Base-by-base conservation (phyloP, 1,284 basidiomycete genomes). In the Melampsora americana region DNA sequence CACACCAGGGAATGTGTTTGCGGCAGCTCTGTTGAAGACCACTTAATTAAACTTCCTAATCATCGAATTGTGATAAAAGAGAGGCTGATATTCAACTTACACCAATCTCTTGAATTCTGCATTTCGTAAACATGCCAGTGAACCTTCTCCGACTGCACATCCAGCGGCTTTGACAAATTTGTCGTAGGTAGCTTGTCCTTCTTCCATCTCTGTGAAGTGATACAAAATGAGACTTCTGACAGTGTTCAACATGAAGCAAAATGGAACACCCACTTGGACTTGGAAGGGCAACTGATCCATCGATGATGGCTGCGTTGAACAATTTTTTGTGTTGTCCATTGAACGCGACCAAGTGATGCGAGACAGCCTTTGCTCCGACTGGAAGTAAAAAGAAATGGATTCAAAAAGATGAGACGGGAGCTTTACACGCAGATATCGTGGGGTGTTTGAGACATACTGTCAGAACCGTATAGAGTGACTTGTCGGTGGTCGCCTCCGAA, bases 151-250 rank as follows among this genome's bases (percentile, higher is more conserved):
- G 53, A 28, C 12, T 56, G 28, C 18, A 5, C 53, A 56, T 9
- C 53, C 53, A n/a, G 53, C 53, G 53, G 53, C 53, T 56, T 56
- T 28, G 14, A 56, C 28, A 23, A 56, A n/a, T 16, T 56, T 56
- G 9, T 56, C 53, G 28, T 56, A 56, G 28, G 28, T 23, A 16
- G 28, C 53, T 56, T 56, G 53, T 23, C 53, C 53, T 23, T 56
- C 53, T 23, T 56, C 53, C 11, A 56, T 28, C 53, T 56, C 28
- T 56, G 53, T 23, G 9, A n/a, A 28, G 9, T n/a, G 20, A 28
- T 23, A 12, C n/a, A 56, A 3, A 56, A n/a, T 56, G 53, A 56
- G 28, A 56, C 0, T 56, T 23, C 53, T 23, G 14, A 23, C 0
- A 56, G n/a, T 56, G 20, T 7, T n/a, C 2, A n/a, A 6, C 5